Conservation (phyloP, 2,329 filamentous ascomycete species). For the Curvularia sp. region DNA sequence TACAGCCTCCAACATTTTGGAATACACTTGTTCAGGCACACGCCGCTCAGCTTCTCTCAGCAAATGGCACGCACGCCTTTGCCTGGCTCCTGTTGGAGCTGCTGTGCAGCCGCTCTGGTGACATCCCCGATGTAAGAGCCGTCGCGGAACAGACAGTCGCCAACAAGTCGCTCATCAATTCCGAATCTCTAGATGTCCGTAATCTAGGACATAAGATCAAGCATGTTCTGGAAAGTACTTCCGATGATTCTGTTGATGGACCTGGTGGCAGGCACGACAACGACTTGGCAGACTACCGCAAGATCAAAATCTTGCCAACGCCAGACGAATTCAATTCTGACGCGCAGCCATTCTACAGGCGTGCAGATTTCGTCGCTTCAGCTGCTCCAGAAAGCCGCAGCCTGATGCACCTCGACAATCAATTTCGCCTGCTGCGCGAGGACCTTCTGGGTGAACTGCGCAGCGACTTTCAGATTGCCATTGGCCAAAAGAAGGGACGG, state of each 20-base stretch:
- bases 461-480: constrained; percentile 63
- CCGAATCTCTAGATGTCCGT: constrained; percentile 59
- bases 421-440: constrained; percentile 74
- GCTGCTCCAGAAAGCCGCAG: constrained; percentile 49
- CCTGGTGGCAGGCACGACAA: constrained; percentile 78
- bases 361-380: constrained; percentile 58
- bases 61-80: constrained; percentile 39
- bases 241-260: constrained; percentile 47
- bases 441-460: constrained; percentile 73
- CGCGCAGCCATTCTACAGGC: constrained; percentile 62
- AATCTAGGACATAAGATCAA: constrained; percentile 63
- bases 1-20: constrained; percentile 65
- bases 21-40: constrained; percentile 52
- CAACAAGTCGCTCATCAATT: constrained; percentile 32
- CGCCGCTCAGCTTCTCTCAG: constrained; percentile 30
- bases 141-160: constrained; percentile 33
- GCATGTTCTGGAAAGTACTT: constrained; percentile 57
- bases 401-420: constrained; percentile 68
- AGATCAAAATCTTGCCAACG: constrained; percentile 71
- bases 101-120: constrained; percentile 47
- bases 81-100: constrained; percentile 57
- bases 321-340: constrained; percentile 66
- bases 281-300: constrained; percentile 66
- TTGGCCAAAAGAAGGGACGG: constrained; percentile 57
- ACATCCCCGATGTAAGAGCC: constrained; percentile 34